A percentile compares a stretch with the other conserved stretches of the same genome.
These are phyloP conservation scores for Magnolia changhungtana DNA, from an alignment of 164 flowering plant genomes.

Conservation along the genomic window DNA sequence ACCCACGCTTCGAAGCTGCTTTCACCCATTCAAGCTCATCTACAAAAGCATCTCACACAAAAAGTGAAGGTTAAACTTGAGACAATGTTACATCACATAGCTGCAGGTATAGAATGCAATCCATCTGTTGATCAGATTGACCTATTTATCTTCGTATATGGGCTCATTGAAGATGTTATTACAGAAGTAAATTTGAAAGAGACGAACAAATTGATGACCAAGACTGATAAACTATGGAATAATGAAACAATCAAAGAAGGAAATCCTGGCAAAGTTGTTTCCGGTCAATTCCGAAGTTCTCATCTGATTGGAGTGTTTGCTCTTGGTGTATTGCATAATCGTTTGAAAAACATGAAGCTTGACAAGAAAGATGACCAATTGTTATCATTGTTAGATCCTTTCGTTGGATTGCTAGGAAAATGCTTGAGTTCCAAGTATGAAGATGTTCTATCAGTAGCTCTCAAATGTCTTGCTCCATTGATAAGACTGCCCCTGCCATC, in stretches of 20 bases:
- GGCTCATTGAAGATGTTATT: constrained; percentile 63
- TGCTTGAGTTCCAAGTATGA: constrained; percentile 83
- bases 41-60: constrained; percentile 64
- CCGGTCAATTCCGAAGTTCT: constrained; percentile 34
- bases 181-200: constrained; percentile 32
- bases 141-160: constrained; percentile 63
- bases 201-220: constrained; percentile 13
- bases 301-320: constrained; percentile 79
- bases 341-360: constrained; percentile 50
- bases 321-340: constrained; percentile 54
- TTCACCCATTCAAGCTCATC: constrained; percentile 52
- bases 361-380: constrained; percentile 39
- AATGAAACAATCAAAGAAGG: constrained; percentile 9
- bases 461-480: constrained; percentile 63
- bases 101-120: constrained; percentile 73
- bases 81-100: constrained; percentile 64
- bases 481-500: constrained; percentile 78
- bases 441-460: constrained; percentile 58
- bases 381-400: constrained; percentile 75
- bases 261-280: constrained; percentile 12
- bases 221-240: constrained; percentile 4
- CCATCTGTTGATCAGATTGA: constrained; percentile 68
- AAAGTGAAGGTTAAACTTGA: constrained; percentile 65
- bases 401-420: constrained; percentile 48
- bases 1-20: constrained; percentile 67